A percentile compares a stretch with the other conserved stretches of the same genome.
These are phyloP conservation scores for Rhizopogon sp. DNA, from an alignment of 768 basidiomycete genomes.

Conservation along the genomic window DNA sequence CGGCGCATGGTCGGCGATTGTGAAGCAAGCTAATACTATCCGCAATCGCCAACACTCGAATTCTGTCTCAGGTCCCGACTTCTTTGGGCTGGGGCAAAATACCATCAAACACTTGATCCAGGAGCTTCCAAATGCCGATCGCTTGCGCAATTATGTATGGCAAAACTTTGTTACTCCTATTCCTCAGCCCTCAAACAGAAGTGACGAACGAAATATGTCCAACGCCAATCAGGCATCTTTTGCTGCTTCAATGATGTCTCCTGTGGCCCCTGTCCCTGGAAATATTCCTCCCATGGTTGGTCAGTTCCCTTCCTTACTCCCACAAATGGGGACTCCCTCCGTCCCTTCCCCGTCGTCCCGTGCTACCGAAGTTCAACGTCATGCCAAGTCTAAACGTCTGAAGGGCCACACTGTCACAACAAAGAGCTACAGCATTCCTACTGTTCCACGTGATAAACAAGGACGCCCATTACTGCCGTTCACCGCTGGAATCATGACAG, in stretches of 20 bases:
- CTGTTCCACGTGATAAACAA: slow-evolving; percentile 69
- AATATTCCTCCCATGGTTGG: slow-evolving; percentile 17
- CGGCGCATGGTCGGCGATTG: slow-evolving; percentile 81
- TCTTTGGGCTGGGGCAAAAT: slow-evolving; percentile 83
- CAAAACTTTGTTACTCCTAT: slow-evolving; percentile 53
- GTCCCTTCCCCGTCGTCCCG: slow-evolving; percentile 15
- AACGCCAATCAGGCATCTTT: slow-evolving; percentile 31
- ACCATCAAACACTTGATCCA: slow-evolving; percentile 90
- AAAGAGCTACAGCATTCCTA: slow-evolving; percentile 72
- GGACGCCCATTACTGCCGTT: slow-evolving; percentile 71
- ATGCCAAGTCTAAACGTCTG: slow-evolving; percentile 68
- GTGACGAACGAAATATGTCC: slow-evolving; percentile 29
- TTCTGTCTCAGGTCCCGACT: slow-evolving; percentile 85
- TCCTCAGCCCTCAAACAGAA: slow-evolving; percentile 28
- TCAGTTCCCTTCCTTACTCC: slow-evolving; percentile 14
- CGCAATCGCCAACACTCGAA: slow-evolving; percentile 81
- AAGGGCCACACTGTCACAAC: slow-evolving; percentile 80
- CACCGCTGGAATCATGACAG: slow-evolving; percentile 85
- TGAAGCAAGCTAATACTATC: slow-evolving; percentile 76
- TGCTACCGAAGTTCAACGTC: slow-evolving; percentile 28
- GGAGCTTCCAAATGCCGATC: slow-evolving; percentile 68
- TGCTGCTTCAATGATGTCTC: slow-evolving; percentile 18
- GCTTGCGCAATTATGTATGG: slow-evolving; percentile 79
- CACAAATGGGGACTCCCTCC: slow-evolving; percentile 9
- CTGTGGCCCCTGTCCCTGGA: slow-evolving; percentile 9